Evolutionary conservation across 2,329 filamentous ascomycete species (phyloP).

Genomic region (Diaporthe aspalathi): DNA sequence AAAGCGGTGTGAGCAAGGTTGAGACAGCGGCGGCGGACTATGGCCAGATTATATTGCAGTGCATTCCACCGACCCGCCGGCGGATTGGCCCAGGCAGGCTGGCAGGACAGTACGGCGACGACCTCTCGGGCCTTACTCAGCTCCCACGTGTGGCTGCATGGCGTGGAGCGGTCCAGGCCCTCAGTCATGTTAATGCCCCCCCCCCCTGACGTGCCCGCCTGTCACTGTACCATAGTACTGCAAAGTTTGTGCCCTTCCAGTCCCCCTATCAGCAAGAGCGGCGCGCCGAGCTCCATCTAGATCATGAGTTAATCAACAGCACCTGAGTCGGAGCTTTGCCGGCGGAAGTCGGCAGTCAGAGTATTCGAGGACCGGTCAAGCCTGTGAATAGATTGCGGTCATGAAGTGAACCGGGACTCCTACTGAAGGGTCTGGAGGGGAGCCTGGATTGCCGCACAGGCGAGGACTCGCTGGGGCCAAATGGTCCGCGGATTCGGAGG

Average conservation of each 20-base stretch:
- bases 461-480: background rate
- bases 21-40: conserved; percentile 23
- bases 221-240: too few relatives aligned
- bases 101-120: background rate
- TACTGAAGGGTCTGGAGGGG: background rate
- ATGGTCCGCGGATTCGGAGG: conserved; percentile 7
- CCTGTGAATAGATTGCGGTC: background rate
- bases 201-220: too few relatives aligned
- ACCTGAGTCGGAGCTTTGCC: background rate
- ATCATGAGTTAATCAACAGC: background rate
- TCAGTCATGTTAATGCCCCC: background rate
- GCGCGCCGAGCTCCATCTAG: too few relatives aligned
- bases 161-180: background rate
- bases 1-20: conserved; percentile 2
- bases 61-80: conserved; percentile 14
- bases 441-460: background rate
- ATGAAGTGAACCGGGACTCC: background rate
- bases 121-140: conserved; percentile 26
- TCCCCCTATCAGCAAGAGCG: too few relatives aligned
- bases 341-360: background rate
- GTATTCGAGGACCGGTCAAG: background rate
- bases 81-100: background rate
- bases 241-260: too few relatives aligned
- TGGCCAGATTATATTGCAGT: conserved; percentile 2
- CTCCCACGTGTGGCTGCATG: conserved; percentile 28